Evolutionary conservation across 306 rosid genomes (phyloP), one percentile per base, ranked within the genome.

Genomic region (Lathyrus oleraceus): DNA sequence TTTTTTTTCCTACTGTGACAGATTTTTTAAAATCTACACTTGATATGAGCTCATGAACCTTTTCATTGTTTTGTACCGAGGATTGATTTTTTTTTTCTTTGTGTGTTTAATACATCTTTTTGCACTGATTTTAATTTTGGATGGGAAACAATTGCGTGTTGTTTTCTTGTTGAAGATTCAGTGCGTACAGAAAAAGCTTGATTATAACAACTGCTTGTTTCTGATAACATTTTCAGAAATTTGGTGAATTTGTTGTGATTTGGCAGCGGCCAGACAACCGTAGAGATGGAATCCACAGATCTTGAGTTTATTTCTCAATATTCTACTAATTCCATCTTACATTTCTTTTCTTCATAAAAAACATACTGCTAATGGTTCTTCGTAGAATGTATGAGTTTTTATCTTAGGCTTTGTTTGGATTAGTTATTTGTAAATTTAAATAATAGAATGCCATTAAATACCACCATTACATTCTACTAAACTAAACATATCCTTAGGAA

Each of bases 241-340:
- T 8, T 0, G 3, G 63, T 28, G n/a, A 8, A 20, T 61, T 20
- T 69, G 60, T 67, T 78, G 59, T 65, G 47, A 63, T 77, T 68
- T 20, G 79, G 88, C 85, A 84, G 88, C 94, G 91, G 93, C 94
- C 90, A 91, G 96, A 88, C 97, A 91, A 91, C 94, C 91, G 91
- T 85, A 89, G 91, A 4, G 85, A 85, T 91, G 91, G 78, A 78
- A 72, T 91, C 96, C 96, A 89, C 96, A 85, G 88, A 79, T 76
- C 78, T 19, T 84, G 87, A 74, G 88, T 6, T 60, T 5, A 14
- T 58, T 7, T 58, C 21, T 58, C 64, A n/a, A 1, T 2, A 2
- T 28, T 58, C 20, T 58, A 30, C 64, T 58, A n/a, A 58, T 58
- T 28, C 13, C 42, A 30, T 58, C 64, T 58, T 40, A n/a, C 43